A percentile compares a stretch with the other conserved stretches of the same genome.
Evolutionary conservation across 2,329 filamentous ascomycete species (phyloP).

Genomic region (Chaetomiaceae sp.): DNA sequence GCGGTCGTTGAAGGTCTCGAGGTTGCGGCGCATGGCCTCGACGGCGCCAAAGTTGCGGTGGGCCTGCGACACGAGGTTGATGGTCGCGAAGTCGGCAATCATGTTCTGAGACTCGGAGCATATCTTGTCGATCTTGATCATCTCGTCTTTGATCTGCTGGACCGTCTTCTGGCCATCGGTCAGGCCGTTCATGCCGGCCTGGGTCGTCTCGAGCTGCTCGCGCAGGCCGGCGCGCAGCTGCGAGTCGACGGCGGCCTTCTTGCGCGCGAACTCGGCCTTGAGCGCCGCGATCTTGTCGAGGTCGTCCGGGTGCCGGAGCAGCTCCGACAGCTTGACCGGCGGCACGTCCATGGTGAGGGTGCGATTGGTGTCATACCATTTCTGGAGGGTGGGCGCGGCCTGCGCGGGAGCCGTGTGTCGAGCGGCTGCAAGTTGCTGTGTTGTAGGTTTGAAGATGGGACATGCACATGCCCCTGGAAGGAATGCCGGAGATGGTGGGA

Average conservation of each 20-base stretch:
- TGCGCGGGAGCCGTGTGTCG: neutral
- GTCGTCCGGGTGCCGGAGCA: constrained; percentile 92
- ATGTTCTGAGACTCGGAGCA: constrained; percentile 97
- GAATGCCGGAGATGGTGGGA: neutral
- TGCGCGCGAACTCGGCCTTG: constrained; percentile 88
- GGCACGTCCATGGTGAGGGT: constrained; percentile 56
- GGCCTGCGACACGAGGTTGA: constrained; percentile 87
- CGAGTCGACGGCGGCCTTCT: constrained; percentile 86
- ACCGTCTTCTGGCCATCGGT: constrained; percentile 88
- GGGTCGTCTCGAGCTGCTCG: constrained; percentile 91
- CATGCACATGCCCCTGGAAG: neutral
- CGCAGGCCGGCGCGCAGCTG: constrained; percentile 84
- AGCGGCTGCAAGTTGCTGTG: neutral
- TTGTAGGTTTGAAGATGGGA: neutral
- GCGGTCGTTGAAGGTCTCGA: constrained; percentile 81
- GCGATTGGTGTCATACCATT: constrained; percentile 10
- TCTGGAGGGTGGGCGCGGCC: neutral
- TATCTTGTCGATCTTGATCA: constrained; percentile 96
- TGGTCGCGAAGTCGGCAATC: constrained; percentile 92
- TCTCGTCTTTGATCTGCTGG: constrained; percentile 91
- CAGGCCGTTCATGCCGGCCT: constrained; percentile 85
- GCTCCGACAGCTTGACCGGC: constrained; percentile 79
- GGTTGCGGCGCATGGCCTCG: constrained; percentile 84
- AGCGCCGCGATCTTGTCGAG: constrained; percentile 90
- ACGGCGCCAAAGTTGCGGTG: constrained; percentile 95